Evolutionary conservation across 352 stramenopile genomes (phyloP).

Genomic region (Plasmopara muralis): DNA sequence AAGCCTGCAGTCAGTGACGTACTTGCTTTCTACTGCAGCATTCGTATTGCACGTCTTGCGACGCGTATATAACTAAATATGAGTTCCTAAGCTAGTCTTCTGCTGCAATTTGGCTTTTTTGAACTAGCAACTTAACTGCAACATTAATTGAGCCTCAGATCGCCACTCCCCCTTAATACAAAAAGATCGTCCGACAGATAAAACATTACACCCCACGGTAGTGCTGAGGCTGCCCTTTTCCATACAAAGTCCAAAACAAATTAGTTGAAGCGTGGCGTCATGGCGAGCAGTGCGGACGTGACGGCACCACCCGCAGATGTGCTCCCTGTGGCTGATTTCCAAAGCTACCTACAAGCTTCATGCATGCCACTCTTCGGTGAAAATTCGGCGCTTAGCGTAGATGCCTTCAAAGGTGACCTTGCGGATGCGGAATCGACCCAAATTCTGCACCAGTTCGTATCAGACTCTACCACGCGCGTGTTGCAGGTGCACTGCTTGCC

Average conservation of each 20-base stretch:
- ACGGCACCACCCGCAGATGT: slow-evolving; percentile 26
- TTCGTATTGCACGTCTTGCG: slow-evolving; percentile 7
- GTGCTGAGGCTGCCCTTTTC: slow-evolving; percentile 8
- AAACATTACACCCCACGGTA: background rate
- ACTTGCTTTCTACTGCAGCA: background rate
- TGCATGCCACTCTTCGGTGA: slow-evolving; percentile 67
- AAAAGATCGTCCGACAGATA: background rate
- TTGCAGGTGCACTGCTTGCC: slow-evolving; percentile 71
- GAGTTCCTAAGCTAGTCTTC: slow-evolving; percentile 14
- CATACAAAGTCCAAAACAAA: slow-evolving; percentile 9
- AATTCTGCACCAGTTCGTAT: slow-evolving; percentile 64
- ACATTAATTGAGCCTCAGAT: slow-evolving; percentile 3
- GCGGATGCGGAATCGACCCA: slow-evolving; percentile 21
- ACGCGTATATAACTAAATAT: slow-evolving; percentile 35
- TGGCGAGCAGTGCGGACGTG: slow-evolving; percentile 28
- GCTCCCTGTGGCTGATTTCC: slow-evolving; percentile 40
- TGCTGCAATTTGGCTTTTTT: background rate
- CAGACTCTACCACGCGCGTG: slow-evolving; percentile 51
- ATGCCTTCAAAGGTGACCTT: slow-evolving; percentile 44
- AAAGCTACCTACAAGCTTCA: slow-evolving; percentile 53
- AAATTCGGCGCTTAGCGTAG: slow-evolving; percentile 28
- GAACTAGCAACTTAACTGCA: slow-evolving; percentile 2
- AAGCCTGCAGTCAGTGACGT: slow-evolving; percentile 1
- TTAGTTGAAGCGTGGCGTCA: slow-evolving; percentile 5
- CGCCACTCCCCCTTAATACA: slow-evolving; percentile 8